Evolutionary conservation across 2,329 filamentous ascomycete genomes (phyloP), one percentile per base, ranked within the genome.

Genomic region (Chrysosporium queenslandicum): DNA sequence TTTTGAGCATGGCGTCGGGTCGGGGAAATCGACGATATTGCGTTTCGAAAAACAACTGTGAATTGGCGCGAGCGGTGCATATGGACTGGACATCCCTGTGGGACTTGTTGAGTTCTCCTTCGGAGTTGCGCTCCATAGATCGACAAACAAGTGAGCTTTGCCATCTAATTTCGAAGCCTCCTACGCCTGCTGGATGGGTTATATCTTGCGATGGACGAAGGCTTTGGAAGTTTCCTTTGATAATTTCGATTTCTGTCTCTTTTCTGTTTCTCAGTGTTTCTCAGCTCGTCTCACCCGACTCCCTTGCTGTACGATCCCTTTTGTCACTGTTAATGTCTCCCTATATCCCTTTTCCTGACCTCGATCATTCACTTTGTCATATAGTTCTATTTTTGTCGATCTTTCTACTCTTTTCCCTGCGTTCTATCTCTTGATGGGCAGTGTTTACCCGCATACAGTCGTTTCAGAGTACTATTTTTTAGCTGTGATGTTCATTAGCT

Each of bases 361-460:
- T 34, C 27, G 6, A 46, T 34, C 27, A 6, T 21, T 34, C 34
- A 30, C n/a, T 21, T 6, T 32, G 14, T 34, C 37, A 18, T 29
- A 40, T 43, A n/a, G 50, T 46, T 50, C 32, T 55, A 52, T 53
- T 39, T 52, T 50, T 49, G n/a, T n/a, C n/a, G n/a, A n/a, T n/a
- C n/a, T 51, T 39, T 6, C 32, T 34, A 14, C 12, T 7, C 3
- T 41, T 41, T 11, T 25, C 11, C 23, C 20, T 25, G 14, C 4
- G 14, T 41, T 23, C 39, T 2, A 2, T 41, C 39, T 25, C 25
- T 41, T 12, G 12, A 23, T 12, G 4, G 4, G 2, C 20, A 23
- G n/a, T 39, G 2, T 23, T 23, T 41, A 41, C 4, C 39, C 39
- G 25, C n/a, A 12, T 6, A 40, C 37, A 40, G 5, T 40, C 37